phyloP scores from a whole-genome alignment of 768 basidiomycete genomes.

The Phylloporus sp. region DNA sequence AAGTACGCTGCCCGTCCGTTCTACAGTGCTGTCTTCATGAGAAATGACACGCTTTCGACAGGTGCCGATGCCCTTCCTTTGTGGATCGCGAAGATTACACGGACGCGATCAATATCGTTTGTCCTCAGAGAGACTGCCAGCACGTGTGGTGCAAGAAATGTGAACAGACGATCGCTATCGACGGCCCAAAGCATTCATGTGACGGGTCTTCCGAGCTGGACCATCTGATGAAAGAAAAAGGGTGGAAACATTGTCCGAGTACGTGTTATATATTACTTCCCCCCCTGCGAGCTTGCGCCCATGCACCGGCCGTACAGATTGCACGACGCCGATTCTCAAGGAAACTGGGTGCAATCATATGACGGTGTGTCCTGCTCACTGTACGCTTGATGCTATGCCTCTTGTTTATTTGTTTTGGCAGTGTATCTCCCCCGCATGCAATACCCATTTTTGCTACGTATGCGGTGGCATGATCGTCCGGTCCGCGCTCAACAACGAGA shows the following conservation, averaged over 20 bases:
- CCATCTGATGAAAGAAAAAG: conserved; percentile 45
- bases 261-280: conserved; percentile 15
- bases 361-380: conserved; percentile 32
- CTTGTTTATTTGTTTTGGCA: conserved; percentile 15
- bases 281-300: background rate
- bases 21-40: background rate
- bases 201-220: conserved; percentile 54
- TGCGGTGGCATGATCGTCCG: conserved; percentile 46
- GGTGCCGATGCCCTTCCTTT: conserved; percentile 45
- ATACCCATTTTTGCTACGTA: conserved; percentile 53
- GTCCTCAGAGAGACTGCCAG: conserved; percentile 44
- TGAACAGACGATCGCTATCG: conserved; percentile 35
- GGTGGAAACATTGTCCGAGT: conserved; percentile 66
- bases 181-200: conserved; percentile 48
- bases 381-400: background rate
- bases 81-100: conserved; percentile 48
- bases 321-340: conserved; percentile 47
- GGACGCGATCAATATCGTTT: conserved; percentile 38
- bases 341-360: conserved; percentile 55
- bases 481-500: conserved; percentile 32
- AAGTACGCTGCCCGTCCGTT: conserved; percentile 32
- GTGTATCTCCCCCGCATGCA: conserved; percentile 57
- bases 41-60: conserved; percentile 17
- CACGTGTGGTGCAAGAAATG: conserved; percentile 61
- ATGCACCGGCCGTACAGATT: conserved; percentile 28